Base-by-base conservation (phyloP, 2,329 filamentous ascomycete species). In the Penicillium sp. region DNA sequence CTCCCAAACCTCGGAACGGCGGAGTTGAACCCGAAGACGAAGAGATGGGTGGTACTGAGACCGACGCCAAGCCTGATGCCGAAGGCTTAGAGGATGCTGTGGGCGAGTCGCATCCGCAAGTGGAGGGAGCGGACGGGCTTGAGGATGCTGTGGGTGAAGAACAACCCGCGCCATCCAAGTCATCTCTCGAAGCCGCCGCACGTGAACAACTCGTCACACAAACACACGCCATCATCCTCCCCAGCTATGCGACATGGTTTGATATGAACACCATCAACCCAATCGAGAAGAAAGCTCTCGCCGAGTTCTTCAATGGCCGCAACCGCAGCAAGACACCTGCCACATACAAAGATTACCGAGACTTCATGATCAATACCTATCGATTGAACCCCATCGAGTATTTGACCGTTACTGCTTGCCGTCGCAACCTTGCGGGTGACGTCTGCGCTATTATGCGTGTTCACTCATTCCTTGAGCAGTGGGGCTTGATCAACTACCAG, bases 321-420 rank as follows among this genome's bases (percentile, higher is more conserved):
- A 99, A 99, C 77, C 89, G 94, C 68, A 97, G 94, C 85, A 99
- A 99, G 79, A 99, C 94, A 0, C 89, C 92, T 1, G 88, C 92
- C 47, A 90, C 97, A 22, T 99, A 99, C 81, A 97, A 97, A 77
- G 94, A 99, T 72, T 99, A 99, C 76, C 88, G 94, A 66, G 94
- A 99, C 72, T 99, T 99, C 72, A 99, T 99, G 94, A 92, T 99
- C 79, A 99, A 99, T 79, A 97, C 94, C 14, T 99, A 99, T 76
- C 88, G 94, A 37, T 80, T 99, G 55, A 99, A 97, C 72, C 94
- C 94, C 5, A 84, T 92, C 52, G 94, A 99, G 74, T 99, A 99
- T 70, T 82, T 99, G 53, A 99, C 94, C 5, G 93, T 99, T 53
- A 99, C 94, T 11, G 94, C 94, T 49, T 99, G 94, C 73, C 85